Evolutionary conservation across 176 grass and related monocot genomes (phyloP), one percentile per base, ranked within the genome.

Genomic region (Tillandsia fasciculata): DNA sequence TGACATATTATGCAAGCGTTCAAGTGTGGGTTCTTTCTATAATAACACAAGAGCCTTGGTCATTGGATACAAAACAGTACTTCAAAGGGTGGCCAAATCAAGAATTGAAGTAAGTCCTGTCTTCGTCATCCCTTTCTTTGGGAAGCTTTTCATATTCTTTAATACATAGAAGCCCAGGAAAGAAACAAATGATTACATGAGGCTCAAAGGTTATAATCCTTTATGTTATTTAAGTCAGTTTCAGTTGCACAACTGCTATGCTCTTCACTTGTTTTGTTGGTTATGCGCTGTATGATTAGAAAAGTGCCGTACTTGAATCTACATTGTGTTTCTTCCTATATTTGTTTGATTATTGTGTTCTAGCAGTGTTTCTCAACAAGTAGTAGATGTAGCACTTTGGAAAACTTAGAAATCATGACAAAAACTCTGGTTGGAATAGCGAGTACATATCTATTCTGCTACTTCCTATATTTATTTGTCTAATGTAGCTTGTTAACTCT

Each of bases 11-110:
- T 83, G 77, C 72, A 47, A 73, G 63, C 64, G 82, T 99, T 71
- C 95, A 99, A 83, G 71, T 74, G 20, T 99, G 95, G 95, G 90
- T 89, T 33, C 56, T 99, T 54, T 79, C 74, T 52, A 88, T 94
- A 76, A 93, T 99, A 71, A 79, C 85, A 76, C 87, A 83, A 65
- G 84, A 99, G 72, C 74, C 87, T 57, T 99, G 95, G 95, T 90
- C 95, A 0, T 81, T 99, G 72, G 81, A 99, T 79, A 82, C 72
- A 12, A 66, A 85, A 65, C 80, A 90, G 48, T 99, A 99, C 87
- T 88, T 99, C 0, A 71, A 78, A 68, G 80, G 81, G 49, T 99
- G 95, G 95, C 95, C 95, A 2, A 78, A 86, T 76, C 95, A 99
- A 86, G 71, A 79, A 18, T 42, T 99, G 50, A 64, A 68, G 92